Evolutionary conservation across 148 eudicot species (phyloP).

Genomic region (Heliosperma pusillum): DNA sequence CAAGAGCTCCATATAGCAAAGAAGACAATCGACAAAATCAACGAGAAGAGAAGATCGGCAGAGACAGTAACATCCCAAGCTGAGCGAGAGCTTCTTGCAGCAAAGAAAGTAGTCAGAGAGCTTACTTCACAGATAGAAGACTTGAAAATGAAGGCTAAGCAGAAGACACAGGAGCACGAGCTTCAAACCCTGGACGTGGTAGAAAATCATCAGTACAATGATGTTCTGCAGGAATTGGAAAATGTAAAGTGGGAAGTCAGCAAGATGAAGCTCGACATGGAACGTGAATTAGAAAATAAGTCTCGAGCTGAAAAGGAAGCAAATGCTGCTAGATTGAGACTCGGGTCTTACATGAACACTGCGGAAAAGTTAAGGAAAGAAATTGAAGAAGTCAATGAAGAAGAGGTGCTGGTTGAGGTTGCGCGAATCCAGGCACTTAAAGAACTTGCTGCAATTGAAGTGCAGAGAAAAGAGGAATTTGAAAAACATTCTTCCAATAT

Average conservation of each 20-base stretch:
- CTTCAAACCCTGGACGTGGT: neutral
- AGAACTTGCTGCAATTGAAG: conserved; percentile 61
- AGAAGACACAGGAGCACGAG: conserved; percentile 14
- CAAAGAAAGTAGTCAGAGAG: conserved; percentile 52
- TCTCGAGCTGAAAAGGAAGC: conserved; percentile 52
- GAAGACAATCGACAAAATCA: conserved; percentile 35
- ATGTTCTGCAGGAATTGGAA: conserved; percentile 52
- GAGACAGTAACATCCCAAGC: conserved; percentile 45
- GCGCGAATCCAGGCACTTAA: conserved; percentile 78
- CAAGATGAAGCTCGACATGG: conserved; percentile 64
- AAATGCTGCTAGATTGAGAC: conserved; percentile 36
- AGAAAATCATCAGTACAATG: conserved; percentile 32
- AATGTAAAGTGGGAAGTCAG: conserved; percentile 55
- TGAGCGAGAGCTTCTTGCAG: conserved; percentile 51
- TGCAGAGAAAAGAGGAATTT: conserved; percentile 46
- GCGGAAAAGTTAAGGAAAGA: conserved; percentile 47
- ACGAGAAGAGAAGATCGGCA: conserved; percentile 37
- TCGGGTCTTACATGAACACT: conserved; percentile 23
- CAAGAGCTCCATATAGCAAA: conserved; percentile 56
- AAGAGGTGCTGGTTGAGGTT: conserved; percentile 76
- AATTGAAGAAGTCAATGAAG: conserved; percentile 72
- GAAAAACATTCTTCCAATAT: conserved; percentile 31
- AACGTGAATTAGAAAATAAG: conserved; percentile 47
- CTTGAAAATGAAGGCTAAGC: conserved; percentile 12
- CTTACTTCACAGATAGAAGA: conserved; percentile 26